Evolutionary conservation across 331 rosid genomes (phyloP).

Genomic region (Arachis monticola): DNA sequence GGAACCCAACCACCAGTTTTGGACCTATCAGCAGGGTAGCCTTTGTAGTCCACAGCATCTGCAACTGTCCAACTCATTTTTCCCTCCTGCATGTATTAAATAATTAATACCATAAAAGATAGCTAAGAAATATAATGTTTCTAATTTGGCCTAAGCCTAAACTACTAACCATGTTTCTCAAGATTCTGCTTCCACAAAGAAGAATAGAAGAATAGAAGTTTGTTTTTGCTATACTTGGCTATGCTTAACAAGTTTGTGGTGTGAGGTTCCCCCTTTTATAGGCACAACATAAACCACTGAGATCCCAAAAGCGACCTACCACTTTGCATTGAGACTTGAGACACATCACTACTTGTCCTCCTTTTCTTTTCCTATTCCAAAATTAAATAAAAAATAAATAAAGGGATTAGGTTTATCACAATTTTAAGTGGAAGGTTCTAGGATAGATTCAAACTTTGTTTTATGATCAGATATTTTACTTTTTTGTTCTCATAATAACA

Average conservation of each 20-base stretch:
- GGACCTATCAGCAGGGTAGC: constrained; percentile 72
- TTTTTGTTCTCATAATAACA: neutral
- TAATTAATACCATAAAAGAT: neutral
- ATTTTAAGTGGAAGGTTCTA: constrained; percentile 52
- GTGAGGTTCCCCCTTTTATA: constrained; percentile 61
- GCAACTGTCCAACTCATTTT: constrained; percentile 70
- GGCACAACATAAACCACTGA: constrained; percentile 40
- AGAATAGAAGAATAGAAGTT: constrained; percentile 22
- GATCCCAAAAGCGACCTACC: constrained; percentile 46
- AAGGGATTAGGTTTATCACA: constrained; percentile 53
- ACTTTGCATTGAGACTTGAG: constrained; percentile 38
- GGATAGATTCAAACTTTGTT: constrained; percentile 46
- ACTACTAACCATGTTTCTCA: constrained; percentile 53
- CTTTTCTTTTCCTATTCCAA: neutral
- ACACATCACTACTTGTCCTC: constrained; percentile 39
- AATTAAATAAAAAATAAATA: constrained; percentile 24
- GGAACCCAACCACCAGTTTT: constrained; percentile 93
- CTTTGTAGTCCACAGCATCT: constrained; percentile 82
- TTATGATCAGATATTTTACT: constrained; percentile 30
- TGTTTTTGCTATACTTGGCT: constrained; percentile 25
- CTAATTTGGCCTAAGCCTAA: constrained; percentile 27
- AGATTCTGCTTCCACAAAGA: constrained; percentile 26
- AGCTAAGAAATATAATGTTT: neutral
- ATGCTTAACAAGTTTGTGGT: constrained; percentile 38
- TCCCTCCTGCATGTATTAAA: constrained; percentile 52